Base-by-base conservation (phyloP, 2,329 filamentous ascomycete species). In the Colletotrichum orchidophilum region DNA sequence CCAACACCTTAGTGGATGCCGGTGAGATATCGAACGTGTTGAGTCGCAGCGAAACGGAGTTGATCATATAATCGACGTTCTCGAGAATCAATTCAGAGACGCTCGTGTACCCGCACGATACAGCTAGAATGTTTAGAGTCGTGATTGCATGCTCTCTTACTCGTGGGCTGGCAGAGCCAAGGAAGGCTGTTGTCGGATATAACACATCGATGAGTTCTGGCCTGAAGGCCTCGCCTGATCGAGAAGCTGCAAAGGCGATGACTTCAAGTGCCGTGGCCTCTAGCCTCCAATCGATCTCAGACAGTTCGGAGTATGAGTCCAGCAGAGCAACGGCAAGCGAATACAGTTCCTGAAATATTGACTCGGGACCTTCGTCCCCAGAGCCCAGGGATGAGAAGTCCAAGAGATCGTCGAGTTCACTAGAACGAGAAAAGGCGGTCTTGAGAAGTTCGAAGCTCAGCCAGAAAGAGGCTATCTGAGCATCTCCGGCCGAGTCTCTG, bases 41-140 rank as follows among this genome's bases (percentile, higher is more conserved):
- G 8, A 99, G 87, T 73, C 95, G 93, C 71, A 98, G 82, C 0
- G 94, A 94, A 18, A 99, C 90, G 0, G 96, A 94, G 78, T 98
- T 98, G 72, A 98, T 92, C 82, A 99, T 93, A 79, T 99, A 99
- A 80, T 99, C 96, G 18, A 94, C 95, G 72, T 99, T 99, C 63
- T 93, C 91, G 31, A 98, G 89, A 49, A 99, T 92, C 74, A 99
- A 84, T 18, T 93, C 90, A 29, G 92, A 92, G 5, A 96, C 92
- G 75, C 87, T 91, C 0, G 78, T 73, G 76, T 98, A 99, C 2
- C 88, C 90, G 76, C 94, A 98, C 0, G 92, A 87, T 2, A 81
- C 78, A 1, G 96, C 92, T n/a, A 98, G 85, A 21, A 91, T 89
- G 77, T 98, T 96, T 15, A 99, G 86, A 42, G 93, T 93, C 4